phyloP scores from a whole-genome alignment of 805 yeast species.

The Yarrowia hollandica region DNA sequence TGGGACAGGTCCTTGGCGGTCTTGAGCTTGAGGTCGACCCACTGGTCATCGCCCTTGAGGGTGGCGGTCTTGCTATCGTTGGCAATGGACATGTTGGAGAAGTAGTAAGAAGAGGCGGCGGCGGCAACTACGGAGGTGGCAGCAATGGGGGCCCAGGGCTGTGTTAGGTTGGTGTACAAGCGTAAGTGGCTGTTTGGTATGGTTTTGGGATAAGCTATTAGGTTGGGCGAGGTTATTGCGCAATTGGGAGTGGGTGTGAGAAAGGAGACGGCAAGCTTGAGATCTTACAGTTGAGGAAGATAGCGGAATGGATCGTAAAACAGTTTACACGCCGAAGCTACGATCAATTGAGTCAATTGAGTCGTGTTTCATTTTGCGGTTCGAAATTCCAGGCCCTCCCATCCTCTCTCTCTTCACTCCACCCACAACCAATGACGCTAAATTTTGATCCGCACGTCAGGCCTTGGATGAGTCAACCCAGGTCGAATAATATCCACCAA shows the following conservation, averaged over 20 bases:
- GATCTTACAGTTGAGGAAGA: background rate
- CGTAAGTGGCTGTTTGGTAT: background rate
- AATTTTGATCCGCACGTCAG: no score
- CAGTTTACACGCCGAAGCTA: background rate
- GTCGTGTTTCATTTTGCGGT: no score
- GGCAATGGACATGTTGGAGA: slow-evolving; percentile 37
- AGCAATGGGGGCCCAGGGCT: slow-evolving; percentile 44
- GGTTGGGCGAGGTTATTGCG: slow-evolving; percentile 23
- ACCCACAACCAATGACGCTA: no score
- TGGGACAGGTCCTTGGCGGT: slow-evolving; percentile 36
- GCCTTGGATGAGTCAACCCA: no score
- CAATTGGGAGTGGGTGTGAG: slow-evolving; percentile 16
- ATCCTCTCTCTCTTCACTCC: background rate
- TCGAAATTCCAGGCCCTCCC: no score
- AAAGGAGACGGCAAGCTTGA: no score
- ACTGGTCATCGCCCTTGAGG: slow-evolving; percentile 37
- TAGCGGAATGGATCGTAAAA: background rate
- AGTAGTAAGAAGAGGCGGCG: slow-evolving; percentile 40
- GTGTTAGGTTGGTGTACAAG: slow-evolving; percentile 25
- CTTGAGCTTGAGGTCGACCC: slow-evolving; percentile 38
- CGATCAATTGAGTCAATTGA: background rate
- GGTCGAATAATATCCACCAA: no score
- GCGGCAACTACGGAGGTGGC: slow-evolving; percentile 50
- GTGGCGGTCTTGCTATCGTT: slow-evolving; percentile 36
- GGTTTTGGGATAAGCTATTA: slow-evolving; percentile 12